Evolutionary conservation across 805 yeast species (phyloP), one percentile per base, ranked within the genome.

Genomic region (Komagataella mondaviorum): DNA sequence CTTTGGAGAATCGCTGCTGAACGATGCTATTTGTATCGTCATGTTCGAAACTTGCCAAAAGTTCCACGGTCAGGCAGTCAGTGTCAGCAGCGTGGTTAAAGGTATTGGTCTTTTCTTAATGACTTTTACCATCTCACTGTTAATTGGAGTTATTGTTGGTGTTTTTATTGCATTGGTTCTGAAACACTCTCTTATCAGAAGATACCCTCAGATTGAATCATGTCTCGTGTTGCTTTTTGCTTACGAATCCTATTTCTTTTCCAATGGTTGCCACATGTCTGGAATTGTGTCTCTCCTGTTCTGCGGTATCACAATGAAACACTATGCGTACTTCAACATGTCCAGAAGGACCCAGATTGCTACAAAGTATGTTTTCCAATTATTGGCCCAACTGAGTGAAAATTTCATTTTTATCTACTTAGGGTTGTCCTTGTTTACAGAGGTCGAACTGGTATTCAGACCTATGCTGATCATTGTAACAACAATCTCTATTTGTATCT

Each of bases 251-350:
- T 93, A 93, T 67, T 93, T 93, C 72, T 93, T 93, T 67, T 90
- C 98, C 46, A 93, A 93, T 62, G 99, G 99, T 49, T 95, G 98
- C 60, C 99, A 95, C 65, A 93, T 93, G 99, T 90, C 98, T 5
- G 99, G 99, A 48, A 91, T 91, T 56, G 98, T 91, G 6, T 89
- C 97, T 1, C 72, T 93, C 57, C 70, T 93, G 57, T 93, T 93
- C 70, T 91, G 97, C 65, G 99, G 99, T 51, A 93, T 93, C 55
- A 91, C 99, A 1, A 71, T 93, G 64, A 93, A 91, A 65, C 98
- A 95, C 67, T 93, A 93, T 63, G 99, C 98, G 14, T 90, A 90
- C 69, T 93, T 79, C 69, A 95, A 91, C 68, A 93, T 93, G 99
- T 88, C 97, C 4, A 77, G 98, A 66, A 77, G 98, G 60, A 88